Evolutionary conservation across 2,329 filamentous ascomycete species (phyloP).

Genomic region (Eutypa lata): DNA sequence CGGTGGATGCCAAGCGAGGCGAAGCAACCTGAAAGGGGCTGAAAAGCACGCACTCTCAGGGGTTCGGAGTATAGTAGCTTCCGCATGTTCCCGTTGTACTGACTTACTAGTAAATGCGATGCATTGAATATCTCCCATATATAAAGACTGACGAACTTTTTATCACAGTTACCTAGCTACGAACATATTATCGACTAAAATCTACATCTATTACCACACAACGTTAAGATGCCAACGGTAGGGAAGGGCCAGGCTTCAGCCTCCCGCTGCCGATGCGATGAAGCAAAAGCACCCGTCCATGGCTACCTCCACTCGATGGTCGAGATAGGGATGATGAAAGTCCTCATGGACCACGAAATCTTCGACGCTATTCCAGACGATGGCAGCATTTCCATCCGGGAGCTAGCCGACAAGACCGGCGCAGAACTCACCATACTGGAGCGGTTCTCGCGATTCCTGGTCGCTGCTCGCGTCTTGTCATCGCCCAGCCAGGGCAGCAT

Average conservation of each 20-base stretch:
- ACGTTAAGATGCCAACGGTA: not conserved
- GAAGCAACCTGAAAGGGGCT: not conserved
- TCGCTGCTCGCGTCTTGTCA: not conserved
- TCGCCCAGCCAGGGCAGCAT: not conserved
- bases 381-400: not conserved
- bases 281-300: constrained; percentile 1
- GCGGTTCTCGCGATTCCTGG: constrained; percentile 1
- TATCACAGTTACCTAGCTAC: no score
- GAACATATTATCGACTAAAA: not conserved
- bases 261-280: not conserved
- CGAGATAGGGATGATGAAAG: constrained; percentile 2
- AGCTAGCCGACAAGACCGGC: not conserved
- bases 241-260: not conserved
- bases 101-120: no score
- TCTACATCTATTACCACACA: not conserved
- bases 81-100: not conserved
- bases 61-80: not conserved
- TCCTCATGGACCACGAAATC: constrained; percentile 3
- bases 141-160: no score
- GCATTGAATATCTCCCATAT: no score
- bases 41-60: not conserved
- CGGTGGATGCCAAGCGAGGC: not conserved
- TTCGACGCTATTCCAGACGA: constrained; percentile 1
- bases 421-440: constrained; percentile 2
- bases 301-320: constrained; percentile 1